Conservation (phyloP, 257 asterid genomes). For the Solanum sejunctum region DNA sequence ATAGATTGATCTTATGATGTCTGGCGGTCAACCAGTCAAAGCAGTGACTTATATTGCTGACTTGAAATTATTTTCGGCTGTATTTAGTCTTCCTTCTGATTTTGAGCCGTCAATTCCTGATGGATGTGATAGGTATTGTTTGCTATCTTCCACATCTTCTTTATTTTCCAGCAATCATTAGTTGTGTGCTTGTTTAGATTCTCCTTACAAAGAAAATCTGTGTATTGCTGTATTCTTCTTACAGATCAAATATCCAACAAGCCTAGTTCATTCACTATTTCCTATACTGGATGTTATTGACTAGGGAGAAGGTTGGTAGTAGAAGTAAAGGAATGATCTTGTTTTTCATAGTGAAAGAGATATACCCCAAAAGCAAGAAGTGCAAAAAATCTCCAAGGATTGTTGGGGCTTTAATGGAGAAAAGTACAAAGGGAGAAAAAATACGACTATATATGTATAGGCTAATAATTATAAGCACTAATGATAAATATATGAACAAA, state of each 20-base stretch:
- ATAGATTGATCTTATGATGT: slow-evolving; percentile 87
- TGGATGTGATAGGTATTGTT: slow-evolving; percentile 52
- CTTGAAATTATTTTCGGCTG: slow-evolving; percentile 65
- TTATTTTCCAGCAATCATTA: neutral
- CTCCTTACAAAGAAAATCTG: neutral
- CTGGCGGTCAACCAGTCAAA: slow-evolving; percentile 65
- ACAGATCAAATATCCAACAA: neutral
- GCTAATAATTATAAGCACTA: too few relatives aligned
- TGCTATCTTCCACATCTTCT: neutral
- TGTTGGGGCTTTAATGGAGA: too few relatives aligned
- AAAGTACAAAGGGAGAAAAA: too few relatives aligned
- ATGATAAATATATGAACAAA: too few relatives aligned
- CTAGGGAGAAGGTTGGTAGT: neutral
- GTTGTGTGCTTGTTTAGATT: neutral
- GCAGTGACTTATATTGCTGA: slow-evolving; percentile 67
- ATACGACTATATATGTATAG: too few relatives aligned
- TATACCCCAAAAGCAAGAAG: too few relatives aligned
- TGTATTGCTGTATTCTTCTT: neutral
- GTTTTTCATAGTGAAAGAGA: neutral
- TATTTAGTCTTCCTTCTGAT: slow-evolving; percentile 54
- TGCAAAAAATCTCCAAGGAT: too few relatives aligned
- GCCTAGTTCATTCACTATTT: neutral
- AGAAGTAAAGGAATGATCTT: neutral
- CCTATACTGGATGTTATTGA: neutral
- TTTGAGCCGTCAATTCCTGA: slow-evolving; percentile 44